Evolutionary conservation across 208 protist genomes (phyloP).

Genomic region (Trypanosoma rangeli): DNA sequence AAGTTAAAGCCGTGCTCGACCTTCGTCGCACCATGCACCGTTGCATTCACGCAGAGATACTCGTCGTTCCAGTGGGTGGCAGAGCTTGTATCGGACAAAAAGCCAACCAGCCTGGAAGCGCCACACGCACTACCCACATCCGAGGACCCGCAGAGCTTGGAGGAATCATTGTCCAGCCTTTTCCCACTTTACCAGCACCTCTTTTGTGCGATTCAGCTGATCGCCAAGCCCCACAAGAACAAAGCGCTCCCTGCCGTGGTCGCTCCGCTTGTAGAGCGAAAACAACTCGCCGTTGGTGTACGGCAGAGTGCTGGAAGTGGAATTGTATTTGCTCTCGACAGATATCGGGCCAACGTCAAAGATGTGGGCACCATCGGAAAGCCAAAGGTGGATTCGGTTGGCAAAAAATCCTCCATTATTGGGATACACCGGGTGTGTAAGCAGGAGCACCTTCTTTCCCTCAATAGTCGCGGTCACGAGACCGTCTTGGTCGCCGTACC

Average conservation of each 20-base stretch:
- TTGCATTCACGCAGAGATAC: constrained; percentile 21
- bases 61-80: not conserved
- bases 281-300: constrained; percentile 12
- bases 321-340: constrained; percentile 8
- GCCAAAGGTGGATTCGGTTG: constrained; percentile 19
- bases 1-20: constrained; percentile 8
- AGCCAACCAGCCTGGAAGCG: constrained; percentile 13
- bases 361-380: constrained; percentile 16
- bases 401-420: not conserved
- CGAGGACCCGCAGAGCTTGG: not conserved
- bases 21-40: not conserved
- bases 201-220: constrained; percentile 3
- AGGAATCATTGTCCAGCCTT: not conserved
- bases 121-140: not conserved
- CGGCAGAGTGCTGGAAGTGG: constrained; percentile 19
- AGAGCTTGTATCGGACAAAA: not conserved
- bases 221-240: constrained; percentile 11
- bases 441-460: constrained; percentile 16
- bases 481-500: constrained; percentile 4
- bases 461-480: constrained; percentile 17
- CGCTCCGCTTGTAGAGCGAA: constrained; percentile 14
- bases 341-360: constrained; percentile 22
- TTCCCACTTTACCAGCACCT: constrained; percentile 8
- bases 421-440: constrained; percentile 17
- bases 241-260: not conserved